Conservation (phyloP, 805 yeast genomes). For the Zygosaccharomyces lentus region DNA sequence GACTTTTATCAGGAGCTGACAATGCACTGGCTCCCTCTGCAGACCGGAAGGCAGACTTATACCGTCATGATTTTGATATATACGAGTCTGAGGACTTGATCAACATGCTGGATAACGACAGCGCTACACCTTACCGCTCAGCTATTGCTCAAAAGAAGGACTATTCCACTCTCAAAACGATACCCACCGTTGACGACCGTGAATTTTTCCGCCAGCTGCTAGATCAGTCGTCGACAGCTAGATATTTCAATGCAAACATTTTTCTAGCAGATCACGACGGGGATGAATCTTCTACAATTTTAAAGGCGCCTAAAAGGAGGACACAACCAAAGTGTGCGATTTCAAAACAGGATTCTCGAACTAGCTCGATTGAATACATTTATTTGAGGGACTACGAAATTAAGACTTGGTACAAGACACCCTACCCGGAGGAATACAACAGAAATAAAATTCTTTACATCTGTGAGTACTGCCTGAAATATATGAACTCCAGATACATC, state of each 20-base stretch:
- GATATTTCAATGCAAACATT: slow-evolving; percentile 37
- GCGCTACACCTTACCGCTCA: slow-evolving; percentile 58
- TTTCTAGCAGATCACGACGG: slow-evolving; percentile 28
- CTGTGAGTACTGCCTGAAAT: slow-evolving; percentile 82
- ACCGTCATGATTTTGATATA: slow-evolving; percentile 34
- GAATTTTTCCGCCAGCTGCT: slow-evolving; percentile 43
- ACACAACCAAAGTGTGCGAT: slow-evolving; percentile 7
- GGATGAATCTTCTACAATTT: slow-evolving; percentile 1
- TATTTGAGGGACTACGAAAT: slow-evolving; percentile 71
- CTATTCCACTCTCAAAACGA: slow-evolving; percentile 55
- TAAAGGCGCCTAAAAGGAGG: slow-evolving; percentile 21
- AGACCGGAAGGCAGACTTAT: slow-evolving; percentile 2
- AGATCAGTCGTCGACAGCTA: slow-evolving; percentile 39
- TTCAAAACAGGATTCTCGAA: slow-evolving; percentile 33
- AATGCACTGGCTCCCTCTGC: slow-evolving; percentile 1
- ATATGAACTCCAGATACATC: slow-evolving; percentile 64
- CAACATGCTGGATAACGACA: slow-evolving; percentile 20
- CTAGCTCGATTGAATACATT: slow-evolving; percentile 49
- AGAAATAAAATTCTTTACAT: slow-evolving; percentile 58
- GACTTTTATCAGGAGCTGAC: slow-evolving; percentile 10
- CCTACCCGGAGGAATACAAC: slow-evolving; percentile 85
- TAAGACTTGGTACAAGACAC: slow-evolving; percentile 89
- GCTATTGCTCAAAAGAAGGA: slow-evolving; percentile 51
- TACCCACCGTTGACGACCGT: slow-evolving; percentile 53
- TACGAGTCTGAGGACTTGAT: slow-evolving; percentile 36